Evolutionary conservation across 2,329 filamentous ascomycete genomes (phyloP).

Genomic region (Phyllosticta citribraziliensis): DNA sequence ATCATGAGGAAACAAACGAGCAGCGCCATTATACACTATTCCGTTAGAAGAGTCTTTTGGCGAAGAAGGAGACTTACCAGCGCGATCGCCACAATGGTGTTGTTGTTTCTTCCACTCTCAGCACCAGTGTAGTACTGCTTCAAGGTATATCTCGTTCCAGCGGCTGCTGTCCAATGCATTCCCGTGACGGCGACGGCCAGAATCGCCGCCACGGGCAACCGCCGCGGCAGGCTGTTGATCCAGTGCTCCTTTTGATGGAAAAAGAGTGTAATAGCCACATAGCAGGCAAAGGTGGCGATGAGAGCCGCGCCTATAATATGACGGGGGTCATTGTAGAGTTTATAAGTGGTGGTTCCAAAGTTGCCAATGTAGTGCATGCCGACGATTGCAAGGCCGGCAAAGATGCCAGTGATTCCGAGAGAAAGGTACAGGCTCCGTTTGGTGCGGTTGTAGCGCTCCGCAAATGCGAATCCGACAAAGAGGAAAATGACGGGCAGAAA

Average conservation of each 20-base stretch:
- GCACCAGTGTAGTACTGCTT: conserved; percentile 33
- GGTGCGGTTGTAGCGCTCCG: conserved; percentile 36
- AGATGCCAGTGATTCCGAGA: conserved; percentile 49
- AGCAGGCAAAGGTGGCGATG: conserved; percentile 64
- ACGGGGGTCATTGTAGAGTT: conserved; percentile 47
- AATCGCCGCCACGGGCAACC: conserved; percentile 54
- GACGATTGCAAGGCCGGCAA: conserved; percentile 66
- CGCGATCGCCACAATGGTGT: conserved; percentile 63
- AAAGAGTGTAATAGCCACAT: conserved; percentile 61
- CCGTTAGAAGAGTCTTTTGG: not conserved
- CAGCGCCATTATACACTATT: conserved; percentile 30
- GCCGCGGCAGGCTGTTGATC: conserved; percentile 71
- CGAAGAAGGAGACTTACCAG: conserved; percentile 42
- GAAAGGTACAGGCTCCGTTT: conserved; percentile 19
- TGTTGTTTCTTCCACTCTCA: conserved; percentile 45
- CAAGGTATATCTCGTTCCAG: conserved; percentile 59
- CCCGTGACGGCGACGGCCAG: conserved; percentile 68
- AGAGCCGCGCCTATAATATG: conserved; percentile 59
- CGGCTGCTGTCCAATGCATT: conserved; percentile 78
- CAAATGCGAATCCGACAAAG: conserved; percentile 59
- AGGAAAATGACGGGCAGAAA: conserved; percentile 71
- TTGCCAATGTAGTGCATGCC: conserved; percentile 89
- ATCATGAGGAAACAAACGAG: conserved; percentile 22
- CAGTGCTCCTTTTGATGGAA: conserved; percentile 67
- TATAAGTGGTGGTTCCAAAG: conserved; percentile 69